Percentiles rank a stretch among this genome's conserved stretches.
These are phyloP conservation scores for Bombardia bombarda DNA, from an alignment of 495 filamentous ascomycete genomes.

Conservation along the genomic window DNA sequence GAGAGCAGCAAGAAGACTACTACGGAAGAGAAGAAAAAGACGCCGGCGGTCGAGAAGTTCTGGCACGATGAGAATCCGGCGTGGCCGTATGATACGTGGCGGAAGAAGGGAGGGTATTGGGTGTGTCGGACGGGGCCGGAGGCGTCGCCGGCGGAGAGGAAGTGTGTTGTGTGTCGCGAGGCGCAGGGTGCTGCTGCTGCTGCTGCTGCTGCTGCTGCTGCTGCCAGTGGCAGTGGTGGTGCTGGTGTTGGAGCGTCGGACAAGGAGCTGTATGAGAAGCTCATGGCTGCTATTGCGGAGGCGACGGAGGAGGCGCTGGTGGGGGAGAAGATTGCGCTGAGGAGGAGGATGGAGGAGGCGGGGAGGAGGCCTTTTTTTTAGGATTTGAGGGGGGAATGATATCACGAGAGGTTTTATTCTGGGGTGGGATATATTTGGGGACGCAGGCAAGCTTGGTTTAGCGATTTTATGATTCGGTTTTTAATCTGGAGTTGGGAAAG, in stretches of 20 bases:
- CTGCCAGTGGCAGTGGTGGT: background rate
- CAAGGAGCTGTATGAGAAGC: constrained; percentile 5
- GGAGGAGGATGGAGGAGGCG: no score
- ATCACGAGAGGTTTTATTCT: no score
- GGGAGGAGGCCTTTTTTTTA: no score
- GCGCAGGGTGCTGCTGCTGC: no score
- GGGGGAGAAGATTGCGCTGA: constrained; percentile 3
- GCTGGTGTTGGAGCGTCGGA: background rate
- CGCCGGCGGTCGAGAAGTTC: background rate
- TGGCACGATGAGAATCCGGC: constrained; percentile 23
- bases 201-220: no score
- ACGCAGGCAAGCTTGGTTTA: no score
- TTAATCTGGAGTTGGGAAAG: no score
- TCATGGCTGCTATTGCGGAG: constrained; percentile 9
- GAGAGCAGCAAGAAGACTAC: no score
- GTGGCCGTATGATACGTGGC: constrained; percentile 22
- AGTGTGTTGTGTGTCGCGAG: no score
- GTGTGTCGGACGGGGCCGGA: constrained; percentile 25
- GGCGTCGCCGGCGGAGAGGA: constrained; percentile 23
- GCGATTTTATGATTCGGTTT: no score
- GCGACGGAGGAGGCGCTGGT: constrained; percentile 1
- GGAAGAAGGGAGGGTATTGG: constrained; percentile 31
- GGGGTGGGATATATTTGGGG: no score
- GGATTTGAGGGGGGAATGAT: no score
- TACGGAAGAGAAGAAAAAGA: background rate